A percentile compares a stretch with the other conserved stretches of the same genome.
Conservation (phyloP, 352 stramenopile species). For the Phytophthora syringae region DNA sequence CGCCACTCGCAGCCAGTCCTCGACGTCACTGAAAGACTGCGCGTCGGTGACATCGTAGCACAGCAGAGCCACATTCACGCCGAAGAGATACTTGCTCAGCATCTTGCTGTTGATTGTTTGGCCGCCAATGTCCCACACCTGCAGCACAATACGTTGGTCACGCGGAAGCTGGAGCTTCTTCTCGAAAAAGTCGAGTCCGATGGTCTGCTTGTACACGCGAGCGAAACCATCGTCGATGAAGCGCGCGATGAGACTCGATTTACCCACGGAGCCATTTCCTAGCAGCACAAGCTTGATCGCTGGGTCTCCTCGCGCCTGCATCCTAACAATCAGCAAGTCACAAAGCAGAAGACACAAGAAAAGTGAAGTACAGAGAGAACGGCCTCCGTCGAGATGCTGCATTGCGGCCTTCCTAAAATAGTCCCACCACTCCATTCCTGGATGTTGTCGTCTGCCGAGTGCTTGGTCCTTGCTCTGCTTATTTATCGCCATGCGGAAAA, state of each 20-base stretch:
- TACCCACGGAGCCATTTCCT: constrained; percentile 88
- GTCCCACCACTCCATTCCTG: constrained; percentile 25
- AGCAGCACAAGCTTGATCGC: constrained; percentile 87
- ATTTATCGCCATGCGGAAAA: constrained; percentile 21
- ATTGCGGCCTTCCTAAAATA: constrained; percentile 46
- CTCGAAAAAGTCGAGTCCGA: constrained; percentile 89
- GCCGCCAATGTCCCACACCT: constrained; percentile 91
- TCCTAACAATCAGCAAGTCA: constrained; percentile 10
- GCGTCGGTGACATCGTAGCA: constrained; percentile 90
- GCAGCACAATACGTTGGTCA: constrained; percentile 75
- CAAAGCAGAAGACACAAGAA: constrained; percentile 10
- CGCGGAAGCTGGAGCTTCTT: constrained; percentile 83
- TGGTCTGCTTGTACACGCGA: constrained; percentile 88
- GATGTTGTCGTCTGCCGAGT: constrained; percentile 18
- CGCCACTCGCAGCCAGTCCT: constrained; percentile 79
- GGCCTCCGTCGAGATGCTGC: constrained; percentile 31
- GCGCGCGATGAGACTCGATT: constrained; percentile 83
- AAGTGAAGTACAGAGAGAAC: constrained; percentile 32
- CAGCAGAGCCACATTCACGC: constrained; percentile 77
- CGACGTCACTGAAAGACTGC: constrained; percentile 81
- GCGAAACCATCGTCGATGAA: constrained; percentile 87
- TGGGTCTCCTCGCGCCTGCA: constrained; percentile 50
- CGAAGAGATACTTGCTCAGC: constrained; percentile 87
- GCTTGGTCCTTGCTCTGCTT: constrained; percentile 35
- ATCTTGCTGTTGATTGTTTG: constrained; percentile 91